These are phyloP conservation scores for Penicillium paneum DNA, from an alignment of 2,329 filamentous ascomycete genomes.

Conservation along the genomic window DNA sequence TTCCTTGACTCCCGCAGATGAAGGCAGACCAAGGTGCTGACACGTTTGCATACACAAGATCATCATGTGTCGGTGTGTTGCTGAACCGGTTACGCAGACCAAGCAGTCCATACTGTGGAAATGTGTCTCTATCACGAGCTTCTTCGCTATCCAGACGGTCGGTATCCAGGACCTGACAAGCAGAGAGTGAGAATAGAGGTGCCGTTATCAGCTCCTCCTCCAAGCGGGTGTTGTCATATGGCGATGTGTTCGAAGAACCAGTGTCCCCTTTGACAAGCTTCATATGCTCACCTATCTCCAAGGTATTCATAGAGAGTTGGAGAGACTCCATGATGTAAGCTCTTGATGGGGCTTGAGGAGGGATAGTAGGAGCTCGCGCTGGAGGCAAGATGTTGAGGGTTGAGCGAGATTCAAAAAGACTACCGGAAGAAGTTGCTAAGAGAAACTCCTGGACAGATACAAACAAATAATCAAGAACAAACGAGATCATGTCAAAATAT, in stretches of 20 bases:
- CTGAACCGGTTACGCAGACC: neutral
- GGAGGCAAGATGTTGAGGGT: neutral
- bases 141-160: neutral
- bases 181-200: neutral
- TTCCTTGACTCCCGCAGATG: conserved; percentile 62
- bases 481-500: neutral
- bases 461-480: neutral
- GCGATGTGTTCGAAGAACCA: neutral
- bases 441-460: too few relatives aligned
- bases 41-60: conserved; percentile 43
- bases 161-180: neutral
- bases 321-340: neutral
- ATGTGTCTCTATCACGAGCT: neutral
- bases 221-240: neutral
- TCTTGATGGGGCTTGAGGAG: neutral
- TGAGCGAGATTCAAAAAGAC: neutral
- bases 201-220: conserved; percentile 1
- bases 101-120: neutral
- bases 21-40: conserved; percentile 58
- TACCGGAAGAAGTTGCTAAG: too few relatives aligned
- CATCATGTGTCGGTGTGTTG: neutral
- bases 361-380: neutral
- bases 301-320: neutral
- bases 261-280: neutral
- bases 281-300: neutral